These are phyloP conservation scores for Spinacia oleracea DNA, from an alignment of 179 eudicot genomes.

Conservation along the genomic window DNA sequence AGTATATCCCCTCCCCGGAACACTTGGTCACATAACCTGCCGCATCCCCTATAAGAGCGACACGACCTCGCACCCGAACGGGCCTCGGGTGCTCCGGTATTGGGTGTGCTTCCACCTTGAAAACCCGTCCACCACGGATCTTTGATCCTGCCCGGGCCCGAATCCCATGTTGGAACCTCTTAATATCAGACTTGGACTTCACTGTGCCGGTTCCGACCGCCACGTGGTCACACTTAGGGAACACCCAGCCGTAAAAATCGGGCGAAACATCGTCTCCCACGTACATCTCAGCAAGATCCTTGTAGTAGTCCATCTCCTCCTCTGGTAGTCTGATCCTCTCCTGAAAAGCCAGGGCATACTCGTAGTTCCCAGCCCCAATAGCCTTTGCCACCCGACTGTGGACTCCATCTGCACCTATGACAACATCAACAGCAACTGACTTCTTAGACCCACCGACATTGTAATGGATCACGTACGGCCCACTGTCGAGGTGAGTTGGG, in stretches of 20 bases:
- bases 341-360: conserved; percentile 82
- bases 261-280: conserved; percentile 90
- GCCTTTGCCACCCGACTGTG: conserved; percentile 82
- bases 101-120: conserved; percentile 93
- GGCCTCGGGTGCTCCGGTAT: conserved; percentile 94
- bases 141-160: conserved; percentile 54
- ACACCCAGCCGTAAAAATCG: conserved; percentile 93
- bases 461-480: conserved; percentile 62
- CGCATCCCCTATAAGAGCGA: conserved; percentile 84
- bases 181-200: conserved; percentile 53
- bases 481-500: conserved; percentile 33
- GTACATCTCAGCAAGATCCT: conserved; percentile 87
- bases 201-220: conserved; percentile 92
- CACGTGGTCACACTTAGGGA: conserved; percentile 93
- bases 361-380: conserved; percentile 68
- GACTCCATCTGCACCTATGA: conserved; percentile 84
- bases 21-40: conserved; percentile 93
- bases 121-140: conserved; percentile 60
- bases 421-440: conserved; percentile 62
- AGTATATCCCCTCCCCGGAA: conserved; percentile 88
- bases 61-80: conserved; percentile 63
- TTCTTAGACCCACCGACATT: conserved; percentile 33
- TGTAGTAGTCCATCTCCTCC: conserved; percentile 73
- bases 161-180: conserved; percentile 55
- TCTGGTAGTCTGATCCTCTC: conserved; percentile 74